phyloP scores from a whole-genome alignment of 148 eudicot species.

The Chenopodium quinoa region DNA sequence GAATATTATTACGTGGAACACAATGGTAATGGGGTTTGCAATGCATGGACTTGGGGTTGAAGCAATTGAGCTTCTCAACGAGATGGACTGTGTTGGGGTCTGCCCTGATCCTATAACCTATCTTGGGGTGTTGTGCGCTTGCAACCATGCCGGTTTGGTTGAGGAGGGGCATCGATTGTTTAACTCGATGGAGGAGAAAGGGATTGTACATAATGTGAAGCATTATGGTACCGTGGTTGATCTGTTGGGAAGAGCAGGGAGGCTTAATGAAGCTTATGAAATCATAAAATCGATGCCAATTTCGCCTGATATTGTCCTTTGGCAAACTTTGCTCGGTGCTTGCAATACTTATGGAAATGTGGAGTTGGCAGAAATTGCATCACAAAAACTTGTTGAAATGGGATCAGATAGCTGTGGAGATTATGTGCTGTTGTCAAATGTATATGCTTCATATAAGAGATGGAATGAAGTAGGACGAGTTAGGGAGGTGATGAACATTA shows the following conservation, averaged over 20 bases:
- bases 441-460: slow-evolving; percentile 63
- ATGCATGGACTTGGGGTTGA: slow-evolving; percentile 62
- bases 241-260: slow-evolving; percentile 77
- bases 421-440: slow-evolving; percentile 66
- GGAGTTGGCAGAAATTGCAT: slow-evolving; percentile 70
- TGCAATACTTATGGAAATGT: slow-evolving; percentile 67
- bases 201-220: slow-evolving; percentile 55
- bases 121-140: slow-evolving; percentile 65
- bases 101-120: slow-evolving; percentile 53
- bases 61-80: slow-evolving; percentile 55
- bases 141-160: slow-evolving; percentile 80
- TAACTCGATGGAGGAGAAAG: slow-evolving; percentile 42
- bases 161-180: slow-evolving; percentile 67
- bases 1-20: slow-evolving; percentile 70
- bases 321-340: slow-evolving; percentile 86
- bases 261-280: slow-evolving; percentile 59
- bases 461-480: slow-evolving; percentile 83
- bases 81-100: slow-evolving; percentile 39
- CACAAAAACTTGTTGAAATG: slow-evolving; percentile 73
- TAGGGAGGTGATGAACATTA: slow-evolving; percentile 60
- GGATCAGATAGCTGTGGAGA: slow-evolving; percentile 74
- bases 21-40: slow-evolving; percentile 78
- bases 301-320: slow-evolving; percentile 62
- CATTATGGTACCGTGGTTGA: slow-evolving; percentile 88
- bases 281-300: slow-evolving; percentile 63